These are phyloP conservation scores for Metschnikowia koreensis DNA, from an alignment of 805 yeast genomes.

Conservation along the genomic window DNA sequence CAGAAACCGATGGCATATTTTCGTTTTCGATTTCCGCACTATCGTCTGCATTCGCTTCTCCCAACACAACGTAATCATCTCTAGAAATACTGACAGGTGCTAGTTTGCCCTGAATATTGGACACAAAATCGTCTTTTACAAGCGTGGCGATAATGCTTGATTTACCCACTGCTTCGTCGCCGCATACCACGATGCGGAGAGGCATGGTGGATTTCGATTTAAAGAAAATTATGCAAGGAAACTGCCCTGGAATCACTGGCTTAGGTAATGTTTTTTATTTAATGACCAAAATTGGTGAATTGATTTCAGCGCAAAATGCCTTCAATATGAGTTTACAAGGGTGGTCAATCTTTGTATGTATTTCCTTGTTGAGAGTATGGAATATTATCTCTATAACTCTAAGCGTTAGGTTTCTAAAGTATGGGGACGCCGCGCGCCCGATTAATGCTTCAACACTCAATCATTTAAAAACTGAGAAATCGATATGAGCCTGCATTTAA, in stretches of 20 bases:
- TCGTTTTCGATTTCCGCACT: conserved; percentile 9
- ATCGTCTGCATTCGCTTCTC: conserved; percentile 7
- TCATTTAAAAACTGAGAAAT: too few relatives aligned
- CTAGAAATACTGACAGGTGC: conserved; percentile 83
- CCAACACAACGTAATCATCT: conserved; percentile 50
- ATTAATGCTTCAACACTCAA: too few relatives aligned
- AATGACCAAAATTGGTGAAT: too few relatives aligned
- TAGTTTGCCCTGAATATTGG: conserved; percentile 71
- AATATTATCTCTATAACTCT: neutral
- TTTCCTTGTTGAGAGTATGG: neutral
- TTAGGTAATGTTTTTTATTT: neutral
- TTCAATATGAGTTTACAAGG: neutral
- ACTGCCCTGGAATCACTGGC: neutral
- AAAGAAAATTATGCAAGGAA: neutral
- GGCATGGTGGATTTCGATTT: conserved; percentile 1
- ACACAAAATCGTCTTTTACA: conserved; percentile 70
- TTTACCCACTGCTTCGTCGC: conserved; percentile 91
- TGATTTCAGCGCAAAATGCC: neutral
- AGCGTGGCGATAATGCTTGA: conserved; percentile 76
- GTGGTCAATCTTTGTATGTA: neutral
- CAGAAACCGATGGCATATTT: conserved; percentile 19
- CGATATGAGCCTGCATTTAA: too few relatives aligned
- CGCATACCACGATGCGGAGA: conserved; percentile 85
- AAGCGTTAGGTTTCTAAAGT: too few relatives aligned
- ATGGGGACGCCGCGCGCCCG: too few relatives aligned